A percentile compares a stretch with the other conserved stretches of the same genome.
phyloP scores from a whole-genome alignment of 2,329 filamentous ascomycete species.

The Xylariaceae sp. region DNA sequence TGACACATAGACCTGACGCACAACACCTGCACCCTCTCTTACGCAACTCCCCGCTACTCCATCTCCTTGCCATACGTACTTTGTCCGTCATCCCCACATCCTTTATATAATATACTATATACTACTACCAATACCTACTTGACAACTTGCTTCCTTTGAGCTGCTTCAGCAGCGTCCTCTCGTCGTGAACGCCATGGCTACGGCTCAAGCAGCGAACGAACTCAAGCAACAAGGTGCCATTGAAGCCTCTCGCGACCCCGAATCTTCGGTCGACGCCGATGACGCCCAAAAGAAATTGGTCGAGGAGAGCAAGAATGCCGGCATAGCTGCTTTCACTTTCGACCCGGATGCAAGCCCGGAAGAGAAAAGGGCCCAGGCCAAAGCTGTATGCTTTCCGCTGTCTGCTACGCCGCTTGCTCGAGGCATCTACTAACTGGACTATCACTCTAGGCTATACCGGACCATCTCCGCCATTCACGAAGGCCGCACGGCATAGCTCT shows the following conservation, averaged over 20 bases:
- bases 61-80: conserved; percentile 8
- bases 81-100: neutral
- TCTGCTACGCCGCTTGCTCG: conserved; percentile 4
- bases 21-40: neutral
- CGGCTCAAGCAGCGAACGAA: conserved; percentile 55
- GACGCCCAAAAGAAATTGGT: conserved; percentile 75
- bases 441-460: conserved; percentile 58
- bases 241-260: conserved; percentile 73
- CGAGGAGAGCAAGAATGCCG: conserved; percentile 76
- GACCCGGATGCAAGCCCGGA: conserved; percentile 81
- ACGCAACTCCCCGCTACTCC: conserved; percentile 4
- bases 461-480: conserved; percentile 63
- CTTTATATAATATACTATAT: conserved; percentile 10
- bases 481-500: conserved; percentile 69
- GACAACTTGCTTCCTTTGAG: conserved; percentile 16
- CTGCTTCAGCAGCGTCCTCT: conserved; percentile 33
- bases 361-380: conserved; percentile 80
- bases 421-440: conserved; percentile 15
- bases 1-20: too few species aligned
- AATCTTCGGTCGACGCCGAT: conserved; percentile 67
- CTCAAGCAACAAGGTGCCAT: conserved; percentile 80
- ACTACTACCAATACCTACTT: conserved; percentile 2
- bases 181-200: conserved; percentile 36
- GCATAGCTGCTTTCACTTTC: conserved; percentile 80
- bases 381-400: conserved; percentile 62